These are phyloP conservation scores for Apiotrichum montevideense DNA, from an alignment of 1,284 basidiomycete species.

Conservation along the genomic window DNA sequence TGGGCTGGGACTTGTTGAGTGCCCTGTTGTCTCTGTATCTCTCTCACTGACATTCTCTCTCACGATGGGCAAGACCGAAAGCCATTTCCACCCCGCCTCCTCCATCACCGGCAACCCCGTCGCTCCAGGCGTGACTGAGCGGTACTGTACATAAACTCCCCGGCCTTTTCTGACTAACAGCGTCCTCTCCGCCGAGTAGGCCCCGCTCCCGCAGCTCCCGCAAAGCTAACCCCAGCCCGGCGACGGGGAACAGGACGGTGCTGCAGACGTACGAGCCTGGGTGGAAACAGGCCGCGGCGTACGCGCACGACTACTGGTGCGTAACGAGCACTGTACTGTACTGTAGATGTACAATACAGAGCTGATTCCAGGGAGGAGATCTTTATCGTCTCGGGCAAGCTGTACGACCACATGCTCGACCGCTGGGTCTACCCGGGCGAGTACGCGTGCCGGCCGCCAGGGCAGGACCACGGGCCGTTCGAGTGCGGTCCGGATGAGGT, in stretches of 20 bases:
- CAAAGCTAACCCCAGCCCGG: constrained; percentile 2
- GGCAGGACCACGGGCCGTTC: constrained; percentile 19
- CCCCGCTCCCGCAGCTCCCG: background rate
- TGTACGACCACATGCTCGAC: constrained; percentile 56
- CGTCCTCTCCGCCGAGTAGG: background rate
- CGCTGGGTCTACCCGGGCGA: constrained; percentile 15
- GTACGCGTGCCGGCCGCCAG: constrained; percentile 16
- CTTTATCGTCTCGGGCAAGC: constrained; percentile 13
- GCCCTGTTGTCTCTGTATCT: no score
- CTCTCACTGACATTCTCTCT: no score
- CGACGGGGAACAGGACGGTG: constrained; percentile 6
- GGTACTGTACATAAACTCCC: background rate
- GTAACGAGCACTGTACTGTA: background rate
- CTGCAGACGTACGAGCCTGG: constrained; percentile 7
- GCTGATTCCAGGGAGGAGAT: constrained; percentile 11
- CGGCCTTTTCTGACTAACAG: background rate
- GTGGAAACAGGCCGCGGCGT: constrained; percentile 6
- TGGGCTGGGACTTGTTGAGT: no score
- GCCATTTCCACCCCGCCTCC: background rate
- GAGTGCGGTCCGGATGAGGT: constrained; percentile 4
- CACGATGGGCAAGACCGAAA: constrained; percentile 6
- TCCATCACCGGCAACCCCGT: background rate
- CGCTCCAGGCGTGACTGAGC: background rate
- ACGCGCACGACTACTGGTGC: constrained; percentile 5
- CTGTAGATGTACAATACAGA: background rate